Conservation (phyloP, 1,139 yeast genomes). For the Suhomyces coccinellae region DNA sequence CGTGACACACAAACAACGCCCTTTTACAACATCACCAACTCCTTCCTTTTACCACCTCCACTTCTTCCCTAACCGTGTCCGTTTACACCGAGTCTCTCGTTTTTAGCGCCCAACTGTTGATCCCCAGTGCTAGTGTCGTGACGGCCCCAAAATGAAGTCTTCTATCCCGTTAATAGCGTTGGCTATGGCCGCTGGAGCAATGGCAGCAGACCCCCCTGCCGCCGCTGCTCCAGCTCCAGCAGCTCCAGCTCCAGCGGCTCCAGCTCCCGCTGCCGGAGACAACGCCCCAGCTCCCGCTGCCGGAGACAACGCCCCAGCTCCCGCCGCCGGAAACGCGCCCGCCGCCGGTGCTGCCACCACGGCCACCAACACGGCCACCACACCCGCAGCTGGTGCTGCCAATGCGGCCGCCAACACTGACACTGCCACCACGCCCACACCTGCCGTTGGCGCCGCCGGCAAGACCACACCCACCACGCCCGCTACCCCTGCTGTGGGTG, state of each 20-base stretch:
- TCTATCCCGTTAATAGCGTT: not conserved
- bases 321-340: conserved; percentile 1
- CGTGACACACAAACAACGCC: no score
- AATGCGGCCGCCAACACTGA: conserved; percentile 13
- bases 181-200: not conserved
- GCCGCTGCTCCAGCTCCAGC: conserved; percentile 12
- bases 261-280: conserved; percentile 7
- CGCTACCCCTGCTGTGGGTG: conserved; percentile 22
- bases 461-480: conserved; percentile 10
- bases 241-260: conserved; percentile 8
- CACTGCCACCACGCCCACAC: conserved; percentile 20
- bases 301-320: conserved; percentile 3
- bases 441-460: conserved; percentile 33
- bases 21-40: no score
- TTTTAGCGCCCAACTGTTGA: no score
- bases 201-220: conserved; percentile 1
- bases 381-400: conserved; percentile 11
- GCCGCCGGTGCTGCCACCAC: no score
- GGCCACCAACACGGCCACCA: conserved; percentile 10
- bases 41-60: no score
- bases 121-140: no score
- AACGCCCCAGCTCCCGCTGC: conserved; percentile 14
- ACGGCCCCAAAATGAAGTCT: not conserved
- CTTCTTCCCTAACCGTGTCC: no score
- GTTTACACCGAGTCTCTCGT: no score